Evolutionary conservation across 129 eudicot genomes (phyloP).

Genomic region (Centaurea solstitialis): DNA sequence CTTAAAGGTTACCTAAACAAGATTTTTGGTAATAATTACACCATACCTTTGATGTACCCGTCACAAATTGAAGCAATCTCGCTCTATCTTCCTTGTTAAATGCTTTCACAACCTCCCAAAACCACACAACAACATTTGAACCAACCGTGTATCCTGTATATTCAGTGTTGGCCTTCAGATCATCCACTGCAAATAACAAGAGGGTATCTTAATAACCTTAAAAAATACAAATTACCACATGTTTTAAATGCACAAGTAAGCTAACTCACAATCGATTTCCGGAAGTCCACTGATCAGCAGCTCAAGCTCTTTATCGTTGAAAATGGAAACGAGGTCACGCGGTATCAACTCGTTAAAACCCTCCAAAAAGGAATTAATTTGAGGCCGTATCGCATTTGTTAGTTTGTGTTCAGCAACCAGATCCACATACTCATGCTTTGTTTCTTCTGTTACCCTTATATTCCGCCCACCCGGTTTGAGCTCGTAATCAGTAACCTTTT

Average conservation of each 20-base stretch:
- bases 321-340: conserved; percentile 80
- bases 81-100: conserved; percentile 97
- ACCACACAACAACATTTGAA: conserved; percentile 80
- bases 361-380: conserved; percentile 89
- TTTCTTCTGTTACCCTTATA: conserved; percentile 93
- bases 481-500: conserved; percentile 95
- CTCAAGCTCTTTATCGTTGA: conserved; percentile 98
- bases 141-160: conserved; percentile 87
- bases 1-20: neutral
- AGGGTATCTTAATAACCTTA: neutral
- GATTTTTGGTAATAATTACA: neutral
- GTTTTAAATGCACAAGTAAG: neutral
- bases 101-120: conserved; percentile 92
- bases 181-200: conserved; percentile 74
- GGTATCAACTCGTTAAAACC: conserved; percentile 95
- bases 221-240: neutral
- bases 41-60: conserved; percentile 96
- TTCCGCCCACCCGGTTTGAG: conserved; percentile 99
- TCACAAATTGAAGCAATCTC: conserved; percentile 91
- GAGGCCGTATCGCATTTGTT: conserved; percentile 97
- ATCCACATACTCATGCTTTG: conserved; percentile 98
- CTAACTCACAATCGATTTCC: conserved; percentile 88
- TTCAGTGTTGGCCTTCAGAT: conserved; percentile 91
- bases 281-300: conserved; percentile 97
- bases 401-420: conserved; percentile 98